phyloP scores from a whole-genome alignment of 192 early-diverging fungal genomes.

The Rhizophagus clarus region DNA sequence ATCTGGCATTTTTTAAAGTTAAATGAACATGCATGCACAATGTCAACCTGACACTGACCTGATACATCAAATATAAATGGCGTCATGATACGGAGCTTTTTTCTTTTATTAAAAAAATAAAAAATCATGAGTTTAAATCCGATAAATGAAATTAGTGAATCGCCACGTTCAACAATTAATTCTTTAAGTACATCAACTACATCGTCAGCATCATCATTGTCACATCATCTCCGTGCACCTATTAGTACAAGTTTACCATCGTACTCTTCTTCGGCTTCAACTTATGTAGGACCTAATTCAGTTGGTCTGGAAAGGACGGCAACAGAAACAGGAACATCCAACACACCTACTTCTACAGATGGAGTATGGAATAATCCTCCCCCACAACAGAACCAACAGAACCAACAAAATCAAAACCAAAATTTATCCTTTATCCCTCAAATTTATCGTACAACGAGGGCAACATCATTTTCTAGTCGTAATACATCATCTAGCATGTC shows the following conservation, averaged over 20 bases:
- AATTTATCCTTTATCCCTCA: neutral
- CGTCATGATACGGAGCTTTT: too few relatives aligned
- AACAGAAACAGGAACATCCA: neutral
- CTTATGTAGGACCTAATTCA: slow-evolving; percentile 3
- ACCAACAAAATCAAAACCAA: neutral
- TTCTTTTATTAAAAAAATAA: neutral
- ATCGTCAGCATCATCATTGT: slow-evolving; percentile 21
- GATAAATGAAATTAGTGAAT: slow-evolving; percentile 15
- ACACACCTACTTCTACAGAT: neutral
- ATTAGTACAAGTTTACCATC: slow-evolving; percentile 26
- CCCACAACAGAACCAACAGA: slow-evolving; percentile 18
- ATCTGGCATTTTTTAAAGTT: too few relatives aligned
- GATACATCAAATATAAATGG: too few relatives aligned
- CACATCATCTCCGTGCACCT: neutral
- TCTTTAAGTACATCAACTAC: slow-evolving; percentile 28
- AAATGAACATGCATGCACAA: too few relatives aligned
- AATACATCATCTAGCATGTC: slow-evolving; percentile 4
- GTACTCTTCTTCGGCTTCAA: slow-evolving; percentile 7
- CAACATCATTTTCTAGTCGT: slow-evolving; percentile 14
- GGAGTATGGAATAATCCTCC: neutral
- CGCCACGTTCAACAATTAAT: slow-evolving; percentile 17
- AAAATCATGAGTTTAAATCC: slow-evolving; percentile 21
- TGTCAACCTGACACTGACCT: too few relatives aligned
- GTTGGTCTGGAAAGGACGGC: neutral
- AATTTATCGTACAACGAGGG: neutral